These are phyloP conservation scores for Pseudognaphalium luteoalbum DNA, from an alignment of 129 eudicot genomes.

Conservation along the genomic window DNA sequence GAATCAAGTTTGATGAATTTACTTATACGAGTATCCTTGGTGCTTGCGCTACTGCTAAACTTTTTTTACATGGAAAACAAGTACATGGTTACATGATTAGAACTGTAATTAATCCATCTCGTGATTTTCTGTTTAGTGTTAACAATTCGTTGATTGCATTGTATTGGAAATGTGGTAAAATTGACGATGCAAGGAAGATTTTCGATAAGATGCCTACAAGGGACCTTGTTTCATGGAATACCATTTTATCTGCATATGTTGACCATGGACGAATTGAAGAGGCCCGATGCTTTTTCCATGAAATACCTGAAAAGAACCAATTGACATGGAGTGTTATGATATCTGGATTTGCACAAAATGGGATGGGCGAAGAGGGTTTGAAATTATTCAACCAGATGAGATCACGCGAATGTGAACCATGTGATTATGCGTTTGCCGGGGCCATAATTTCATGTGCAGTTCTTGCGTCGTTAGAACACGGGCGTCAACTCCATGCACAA, in stretches of 20 bases:
- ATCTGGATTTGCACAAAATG: conserved; percentile 78
- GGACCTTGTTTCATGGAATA: conserved; percentile 83
- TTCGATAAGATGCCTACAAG: conserved; percentile 48
- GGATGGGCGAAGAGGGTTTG: conserved; percentile 70
- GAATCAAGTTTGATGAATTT: conserved; percentile 61
- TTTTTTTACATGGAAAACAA: conserved; percentile 63
- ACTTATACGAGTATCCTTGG: conserved; percentile 71
- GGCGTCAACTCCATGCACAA: conserved; percentile 88
- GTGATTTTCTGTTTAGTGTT: conserved; percentile 49
- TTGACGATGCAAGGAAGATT: conserved; percentile 57
- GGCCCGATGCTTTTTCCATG: conserved; percentile 52
- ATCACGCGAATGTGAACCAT: conserved; percentile 53
- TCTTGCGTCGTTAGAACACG: conserved; percentile 77
- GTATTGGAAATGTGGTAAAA: conserved; percentile 66
- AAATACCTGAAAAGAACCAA: conserved; percentile 57
- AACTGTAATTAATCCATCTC: conserved; percentile 43
- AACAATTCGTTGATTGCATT: conserved; percentile 67
- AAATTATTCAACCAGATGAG: conserved; percentile 70
- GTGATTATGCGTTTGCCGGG: conserved; percentile 84
- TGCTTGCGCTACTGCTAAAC: conserved; percentile 64
- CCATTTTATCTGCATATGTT: conserved; percentile 73
- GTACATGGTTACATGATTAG: conserved; percentile 65
- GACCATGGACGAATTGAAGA: conserved; percentile 52
- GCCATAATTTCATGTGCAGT: conserved; percentile 77
- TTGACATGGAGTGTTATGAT: conserved; percentile 86